These are phyloP conservation scores for Trichocladium uniseriatum DNA, from an alignment of 495 filamentous ascomycete genomes.

Conservation along the genomic window DNA sequence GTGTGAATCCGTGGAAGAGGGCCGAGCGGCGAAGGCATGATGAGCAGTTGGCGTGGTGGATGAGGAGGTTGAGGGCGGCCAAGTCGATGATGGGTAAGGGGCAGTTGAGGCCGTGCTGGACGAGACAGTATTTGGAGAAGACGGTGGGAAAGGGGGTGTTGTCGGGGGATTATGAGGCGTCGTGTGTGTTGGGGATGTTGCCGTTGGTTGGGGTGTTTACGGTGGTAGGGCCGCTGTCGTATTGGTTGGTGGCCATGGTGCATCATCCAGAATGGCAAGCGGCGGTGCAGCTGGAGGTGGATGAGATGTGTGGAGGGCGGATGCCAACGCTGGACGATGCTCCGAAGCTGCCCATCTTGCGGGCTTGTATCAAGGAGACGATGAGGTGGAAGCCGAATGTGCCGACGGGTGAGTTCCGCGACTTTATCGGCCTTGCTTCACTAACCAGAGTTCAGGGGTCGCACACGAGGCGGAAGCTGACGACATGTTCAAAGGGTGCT, in stretches of 20 bases:
- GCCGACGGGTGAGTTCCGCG: slow-evolving; percentile 25
- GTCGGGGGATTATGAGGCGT: slow-evolving; percentile 33
- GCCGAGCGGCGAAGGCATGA: slow-evolving; percentile 34
- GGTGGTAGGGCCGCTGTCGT: slow-evolving; percentile 33
- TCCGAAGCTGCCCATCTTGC: slow-evolving; percentile 35
- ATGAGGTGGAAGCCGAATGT: slow-evolving; percentile 49
- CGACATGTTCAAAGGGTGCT: slow-evolving; percentile 37
- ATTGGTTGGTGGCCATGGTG: slow-evolving; percentile 35
- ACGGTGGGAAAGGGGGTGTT: slow-evolving; percentile 27
- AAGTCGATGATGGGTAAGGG: slow-evolving; percentile 19
- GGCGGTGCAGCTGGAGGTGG: slow-evolving; percentile 43
- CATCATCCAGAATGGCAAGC: slow-evolving; percentile 34
- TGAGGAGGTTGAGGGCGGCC: slow-evolving; percentile 20
- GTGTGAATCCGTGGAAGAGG: slow-evolving; percentile 34
- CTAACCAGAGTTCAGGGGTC: slow-evolving; percentile 32
- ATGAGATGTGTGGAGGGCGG: slow-evolving; percentile 35
- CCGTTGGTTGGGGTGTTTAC: slow-evolving; percentile 39
- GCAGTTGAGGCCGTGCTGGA: slow-evolving; percentile 28
- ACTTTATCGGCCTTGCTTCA: no score
- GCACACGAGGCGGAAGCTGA: slow-evolving; percentile 34
- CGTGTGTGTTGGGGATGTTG: slow-evolving; percentile 34
- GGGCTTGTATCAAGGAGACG: slow-evolving; percentile 41
- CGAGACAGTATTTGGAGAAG: slow-evolving; percentile 30
- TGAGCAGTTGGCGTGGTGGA: slow-evolving; percentile 35
- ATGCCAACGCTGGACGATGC: slow-evolving; percentile 37